These are phyloP conservation scores for Emericellopsis cladophorae DNA, from an alignment of 2,329 filamentous ascomycete species.

Conservation along the genomic window DNA sequence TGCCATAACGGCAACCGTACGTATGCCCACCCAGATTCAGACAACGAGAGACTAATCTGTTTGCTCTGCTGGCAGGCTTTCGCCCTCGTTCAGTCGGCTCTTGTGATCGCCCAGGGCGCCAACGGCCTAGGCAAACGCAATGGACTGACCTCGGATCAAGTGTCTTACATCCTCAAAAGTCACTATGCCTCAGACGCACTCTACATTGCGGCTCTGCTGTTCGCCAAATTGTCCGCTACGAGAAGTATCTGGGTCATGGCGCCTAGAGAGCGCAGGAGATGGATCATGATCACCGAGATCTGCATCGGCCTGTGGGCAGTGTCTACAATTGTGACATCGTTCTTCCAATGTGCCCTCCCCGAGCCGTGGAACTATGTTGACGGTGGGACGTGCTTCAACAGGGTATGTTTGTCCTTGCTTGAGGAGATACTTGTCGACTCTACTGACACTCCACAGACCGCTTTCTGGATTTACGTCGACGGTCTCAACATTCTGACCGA, in stretches of 20 bases:
- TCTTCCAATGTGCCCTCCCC: slow-evolving; percentile 7
- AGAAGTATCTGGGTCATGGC: slow-evolving; percentile 8
- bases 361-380: slow-evolving; percentile 8
- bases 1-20: slow-evolving; percentile 6
- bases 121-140: slow-evolving; percentile 7
- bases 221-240: slow-evolving; percentile 9
- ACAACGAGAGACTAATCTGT: too few relatives aligned
- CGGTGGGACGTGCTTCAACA: slow-evolving; percentile 6
- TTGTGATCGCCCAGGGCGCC: slow-evolving; percentile 7
- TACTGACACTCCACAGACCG: slow-evolving; percentile 1
- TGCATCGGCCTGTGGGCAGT: slow-evolving; percentile 5
- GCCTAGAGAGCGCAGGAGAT: slow-evolving; percentile 4
- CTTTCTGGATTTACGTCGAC: slow-evolving; percentile 6
- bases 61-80: slow-evolving; percentile 2
- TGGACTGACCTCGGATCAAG: slow-evolving; percentile 2
- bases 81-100: slow-evolving; percentile 7
- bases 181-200: slow-evolving; percentile 6
- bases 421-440: not conserved
- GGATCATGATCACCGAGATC: slow-evolving; percentile 5
- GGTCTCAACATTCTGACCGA: slow-evolving; percentile 1
- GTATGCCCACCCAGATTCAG: not conserved
- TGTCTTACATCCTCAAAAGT: slow-evolving; percentile 7
- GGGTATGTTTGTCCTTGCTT: slow-evolving; percentile 1
- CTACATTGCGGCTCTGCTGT: slow-evolving; percentile 4
- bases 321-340: slow-evolving; percentile 4